Conservation (phyloP, 163 green algal genomes). For the Prototheca cutis region DNA sequence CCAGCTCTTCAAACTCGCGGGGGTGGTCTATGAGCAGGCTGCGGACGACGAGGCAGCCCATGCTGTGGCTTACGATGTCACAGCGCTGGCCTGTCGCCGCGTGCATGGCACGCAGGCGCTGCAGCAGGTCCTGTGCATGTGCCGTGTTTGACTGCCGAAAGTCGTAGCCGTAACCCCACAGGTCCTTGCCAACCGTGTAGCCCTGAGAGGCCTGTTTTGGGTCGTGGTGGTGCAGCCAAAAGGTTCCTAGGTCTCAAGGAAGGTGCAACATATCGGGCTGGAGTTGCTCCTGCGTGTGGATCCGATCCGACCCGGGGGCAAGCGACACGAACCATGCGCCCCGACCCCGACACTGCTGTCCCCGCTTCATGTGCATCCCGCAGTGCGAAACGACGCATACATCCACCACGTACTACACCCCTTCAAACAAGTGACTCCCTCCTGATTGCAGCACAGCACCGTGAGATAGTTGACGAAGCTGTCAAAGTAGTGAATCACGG, state of each 20-base stretch:
- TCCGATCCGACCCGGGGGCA: no score
- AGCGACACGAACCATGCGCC: no score
- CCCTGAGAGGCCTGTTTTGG: conserved; percentile 8
- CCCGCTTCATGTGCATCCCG: no score
- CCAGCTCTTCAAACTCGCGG: conserved; percentile 19
- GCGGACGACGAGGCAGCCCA: conserved; percentile 43
- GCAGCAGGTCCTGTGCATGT: conserved; percentile 17
- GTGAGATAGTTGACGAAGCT: conserved; percentile 31
- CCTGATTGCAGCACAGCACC: no score
- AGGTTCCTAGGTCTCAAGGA: no score
- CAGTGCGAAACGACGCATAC: no score
- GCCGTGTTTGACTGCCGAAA: conserved; percentile 36
- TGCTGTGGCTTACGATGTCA: conserved; percentile 40
- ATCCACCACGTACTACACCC: background rate
- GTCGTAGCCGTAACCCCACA: conserved; percentile 47
- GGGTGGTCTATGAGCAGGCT: conserved; percentile 26
- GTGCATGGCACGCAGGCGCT: conserved; percentile 11
- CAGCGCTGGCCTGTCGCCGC: conserved; percentile 14
- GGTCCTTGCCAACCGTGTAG: conserved; percentile 29
- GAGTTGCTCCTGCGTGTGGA: no score
- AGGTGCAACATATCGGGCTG: no score
- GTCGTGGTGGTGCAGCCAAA: no score
- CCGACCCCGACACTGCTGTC: no score
- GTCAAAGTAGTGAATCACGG: conserved; percentile 38
- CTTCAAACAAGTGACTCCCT: no score